Conservation (phyloP, 1,139 yeast genomes). For the Geotrichum cucujoidarum region DNA sequence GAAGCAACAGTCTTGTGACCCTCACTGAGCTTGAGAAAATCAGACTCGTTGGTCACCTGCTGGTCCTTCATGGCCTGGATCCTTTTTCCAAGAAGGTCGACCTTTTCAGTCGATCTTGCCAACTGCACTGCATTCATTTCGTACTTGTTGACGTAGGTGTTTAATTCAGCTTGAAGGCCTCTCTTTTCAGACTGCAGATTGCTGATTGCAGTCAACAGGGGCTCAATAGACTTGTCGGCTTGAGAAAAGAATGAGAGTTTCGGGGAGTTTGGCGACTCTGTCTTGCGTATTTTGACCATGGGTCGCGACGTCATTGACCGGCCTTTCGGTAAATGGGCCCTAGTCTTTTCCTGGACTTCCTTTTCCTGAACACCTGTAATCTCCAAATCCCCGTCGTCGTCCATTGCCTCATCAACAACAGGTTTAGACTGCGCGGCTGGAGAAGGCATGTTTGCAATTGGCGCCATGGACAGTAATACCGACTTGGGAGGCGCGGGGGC, state of each 20-base stretch:
- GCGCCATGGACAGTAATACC: background rate
- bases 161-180: constrained; percentile 14
- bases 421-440: background rate
- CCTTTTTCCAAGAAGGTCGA: background rate
- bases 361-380: constrained; percentile 11
- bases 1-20: too few relatives aligned
- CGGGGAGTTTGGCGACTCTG: background rate
- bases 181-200: constrained; percentile 14
- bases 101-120: background rate
- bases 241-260: background rate
- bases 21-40: too few relatives aligned
- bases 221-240: constrained; percentile 17
- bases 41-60: too few relatives aligned
- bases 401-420: background rate
- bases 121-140: constrained; percentile 10
- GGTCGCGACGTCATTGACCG: constrained; percentile 7
- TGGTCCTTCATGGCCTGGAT: too few relatives aligned
- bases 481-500: background rate
- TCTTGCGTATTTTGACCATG: constrained; percentile 5
- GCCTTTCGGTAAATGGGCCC: too few relatives aligned
- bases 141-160: constrained; percentile 7
- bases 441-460: background rate
- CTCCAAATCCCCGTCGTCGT: constrained; percentile 10
- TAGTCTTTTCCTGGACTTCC: background rate
- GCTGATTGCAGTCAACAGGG: constrained; percentile 14